Conservation (phyloP, 306 rosid species). For the Clitoria ternatea region DNA sequence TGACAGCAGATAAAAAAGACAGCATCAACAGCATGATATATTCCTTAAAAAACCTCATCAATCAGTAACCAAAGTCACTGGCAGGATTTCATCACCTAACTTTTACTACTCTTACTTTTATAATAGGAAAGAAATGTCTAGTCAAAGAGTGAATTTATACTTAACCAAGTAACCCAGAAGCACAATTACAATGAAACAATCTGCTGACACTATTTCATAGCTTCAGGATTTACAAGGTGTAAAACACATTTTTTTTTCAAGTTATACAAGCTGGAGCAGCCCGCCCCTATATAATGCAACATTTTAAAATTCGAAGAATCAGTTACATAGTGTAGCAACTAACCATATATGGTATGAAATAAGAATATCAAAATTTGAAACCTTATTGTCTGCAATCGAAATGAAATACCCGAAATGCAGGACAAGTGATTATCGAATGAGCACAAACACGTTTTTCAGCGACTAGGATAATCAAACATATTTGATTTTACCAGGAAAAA, state of each 20-base stretch:
- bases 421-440: constrained; percentile 8
- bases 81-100: constrained; percentile 7
- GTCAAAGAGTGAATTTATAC: not conserved
- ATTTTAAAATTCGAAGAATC: not conserved
- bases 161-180: constrained; percentile 5
- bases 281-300: not conserved
- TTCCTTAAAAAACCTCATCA: constrained; percentile 4
- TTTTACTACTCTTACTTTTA: not conserved
- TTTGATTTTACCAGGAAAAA: not conserved
- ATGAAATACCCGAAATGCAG: constrained; percentile 5
- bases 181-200: not conserved
- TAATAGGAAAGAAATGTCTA: not conserved
- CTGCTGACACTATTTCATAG: not conserved
- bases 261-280: not conserved
- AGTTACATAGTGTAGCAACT: constrained; percentile 7
- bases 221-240: not conserved
- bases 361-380: constrained; percentile 2
- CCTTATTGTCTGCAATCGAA: not conserved
- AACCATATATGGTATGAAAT: not conserved
- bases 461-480: constrained; percentile 2
- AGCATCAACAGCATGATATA: not conserved
- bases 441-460: constrained; percentile 4
- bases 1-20: not conserved
- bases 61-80: not conserved
- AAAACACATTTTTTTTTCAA: not conserved